Conservation (phyloP, 2,329 filamentous ascomycete species). For the Chaetomium globosum region DNA sequence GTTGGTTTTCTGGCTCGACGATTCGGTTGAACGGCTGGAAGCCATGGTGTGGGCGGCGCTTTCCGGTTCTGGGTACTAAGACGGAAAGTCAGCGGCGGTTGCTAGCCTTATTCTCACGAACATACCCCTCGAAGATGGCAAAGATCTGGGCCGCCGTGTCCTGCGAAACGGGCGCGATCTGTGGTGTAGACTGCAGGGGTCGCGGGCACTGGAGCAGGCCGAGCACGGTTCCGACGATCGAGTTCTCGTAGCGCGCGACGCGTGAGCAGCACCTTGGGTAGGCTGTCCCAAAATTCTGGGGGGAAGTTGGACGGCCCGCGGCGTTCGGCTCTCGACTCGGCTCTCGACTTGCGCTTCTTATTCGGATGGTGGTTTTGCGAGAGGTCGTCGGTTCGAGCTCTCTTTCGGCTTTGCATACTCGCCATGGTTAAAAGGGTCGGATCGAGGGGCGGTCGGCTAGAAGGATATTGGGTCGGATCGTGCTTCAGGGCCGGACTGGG, state of each 20-base stretch:
- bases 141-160: slow-evolving; percentile 43
- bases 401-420: slow-evolving; percentile 25
- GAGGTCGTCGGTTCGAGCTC: slow-evolving; percentile 25
- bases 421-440: not conserved
- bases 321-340: slow-evolving; percentile 10
- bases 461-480: too few species aligned
- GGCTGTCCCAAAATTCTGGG: slow-evolving; percentile 27
- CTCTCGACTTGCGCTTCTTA: slow-evolving; percentile 20
- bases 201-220: slow-evolving; percentile 18
- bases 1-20: too few species aligned
- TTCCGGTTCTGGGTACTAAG: slow-evolving; percentile 35
- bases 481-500: too few species aligned
- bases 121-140: slow-evolving; percentile 42
- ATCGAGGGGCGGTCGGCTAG: too few species aligned
- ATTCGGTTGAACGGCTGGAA: slow-evolving; percentile 23
- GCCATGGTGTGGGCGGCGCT: slow-evolving; percentile 30
- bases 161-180: slow-evolving; percentile 38
- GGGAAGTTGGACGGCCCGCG: slow-evolving; percentile 16
- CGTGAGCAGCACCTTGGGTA: slow-evolving; percentile 29
- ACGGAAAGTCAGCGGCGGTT: slow-evolving; percentile 15
- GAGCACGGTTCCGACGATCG: slow-evolving; percentile 30
- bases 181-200: slow-evolving; percentile 27
- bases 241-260: slow-evolving; percentile 31
- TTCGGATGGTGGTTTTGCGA: slow-evolving; percentile 12
- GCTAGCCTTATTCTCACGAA: slow-evolving; percentile 24